Percentiles rank a stretch among this genome's conserved stretches.
Evolutionary conservation across 441 rosid genomes (phyloP).

Genomic region (Jatropha multifida): DNA sequence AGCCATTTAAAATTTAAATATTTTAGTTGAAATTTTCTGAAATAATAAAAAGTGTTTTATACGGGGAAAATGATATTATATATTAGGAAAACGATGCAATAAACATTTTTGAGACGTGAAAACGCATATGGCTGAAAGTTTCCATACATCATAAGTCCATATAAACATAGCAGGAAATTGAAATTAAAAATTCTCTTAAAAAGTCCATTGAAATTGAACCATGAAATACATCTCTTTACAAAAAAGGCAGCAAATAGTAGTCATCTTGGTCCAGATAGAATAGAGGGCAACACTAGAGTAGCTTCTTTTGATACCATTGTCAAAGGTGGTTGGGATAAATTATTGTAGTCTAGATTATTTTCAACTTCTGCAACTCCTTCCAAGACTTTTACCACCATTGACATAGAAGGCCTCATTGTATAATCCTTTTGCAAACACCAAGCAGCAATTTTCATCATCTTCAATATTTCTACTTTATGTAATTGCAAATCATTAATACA

Average conservation of each 20-base stretch:
- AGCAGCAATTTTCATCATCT: slow-evolving; percentile 18
- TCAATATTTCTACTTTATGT: background rate
- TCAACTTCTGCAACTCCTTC: slow-evolving; percentile 1
- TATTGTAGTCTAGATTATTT: background rate
- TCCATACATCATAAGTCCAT: too few species aligned
- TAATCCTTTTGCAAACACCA: slow-evolving; percentile 18
- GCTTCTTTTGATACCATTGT: background rate
- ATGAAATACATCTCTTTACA: background rate
- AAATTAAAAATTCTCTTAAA: too few species aligned
- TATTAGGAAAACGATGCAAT: too few species aligned
- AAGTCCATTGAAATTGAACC: too few species aligned
- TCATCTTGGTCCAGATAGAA: background rate
- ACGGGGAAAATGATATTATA: too few species aligned
- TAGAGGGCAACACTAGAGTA: background rate
- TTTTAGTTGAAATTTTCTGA: too few species aligned
- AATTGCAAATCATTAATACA: slow-evolving; percentile 4
- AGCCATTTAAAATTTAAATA: too few species aligned
- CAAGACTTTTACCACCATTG: slow-evolving; percentile 15
- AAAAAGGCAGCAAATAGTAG: background rate
- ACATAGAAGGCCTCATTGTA: slow-evolving; percentile 14
- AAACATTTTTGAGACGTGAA: too few species aligned
- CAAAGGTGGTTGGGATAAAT: background rate
- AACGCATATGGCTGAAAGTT: too few species aligned
- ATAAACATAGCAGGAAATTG: too few species aligned
- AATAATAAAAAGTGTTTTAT: too few species aligned